These are phyloP conservation scores for Vicia sativa DNA, from an alignment of 306 rosid genomes.

Conservation along the genomic window DNA sequence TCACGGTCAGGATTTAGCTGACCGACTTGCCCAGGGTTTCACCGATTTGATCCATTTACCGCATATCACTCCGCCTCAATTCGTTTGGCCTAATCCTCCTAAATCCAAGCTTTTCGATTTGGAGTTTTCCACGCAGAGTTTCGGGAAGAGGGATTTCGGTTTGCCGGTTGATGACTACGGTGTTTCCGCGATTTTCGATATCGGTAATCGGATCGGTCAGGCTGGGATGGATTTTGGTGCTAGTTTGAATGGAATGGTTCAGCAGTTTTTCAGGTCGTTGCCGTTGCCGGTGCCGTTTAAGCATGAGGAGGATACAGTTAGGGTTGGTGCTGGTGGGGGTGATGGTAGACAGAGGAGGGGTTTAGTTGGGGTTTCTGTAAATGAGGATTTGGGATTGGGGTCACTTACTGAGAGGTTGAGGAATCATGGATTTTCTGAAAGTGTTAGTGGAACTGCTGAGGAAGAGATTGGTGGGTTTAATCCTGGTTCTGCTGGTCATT, in stretches of 20 bases:
- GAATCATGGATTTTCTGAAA: slow-evolving; percentile 63
- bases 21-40: slow-evolving; percentile 92
- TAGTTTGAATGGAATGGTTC: slow-evolving; percentile 87
- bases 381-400: slow-evolving; percentile 66
- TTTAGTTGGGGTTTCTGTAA: slow-evolving; percentile 45
- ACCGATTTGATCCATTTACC: slow-evolving; percentile 82
- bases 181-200: slow-evolving; percentile 77
- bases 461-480: slow-evolving; percentile 72
- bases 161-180: slow-evolving; percentile 53
- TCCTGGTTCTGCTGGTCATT: slow-evolving; percentile 60
- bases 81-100: slow-evolving; percentile 78
- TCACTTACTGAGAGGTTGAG: slow-evolving; percentile 55
- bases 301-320: slow-evolving; percentile 54
- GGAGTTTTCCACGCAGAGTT: slow-evolving; percentile 61
- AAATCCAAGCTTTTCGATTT: slow-evolving; percentile 78
- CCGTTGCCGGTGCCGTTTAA: slow-evolving; percentile 78
- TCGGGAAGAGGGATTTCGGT: slow-evolving; percentile 63
- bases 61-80: slow-evolving; percentile 74
- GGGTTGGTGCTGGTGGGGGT: slow-evolving; percentile 41
- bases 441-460: slow-evolving; percentile 57
- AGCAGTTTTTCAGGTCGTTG: slow-evolving; percentile 80
- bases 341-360: slow-evolving; percentile 57
- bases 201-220: slow-evolving; percentile 86
- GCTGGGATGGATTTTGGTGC: slow-evolving; percentile 93
- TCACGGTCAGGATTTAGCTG: slow-evolving; percentile 95